Percentiles rank a stretch among this genome's conserved stretches.
Evolutionary conservation across 345 rosid genomes (phyloP).

Genomic region (Eucalyptus albens): DNA sequence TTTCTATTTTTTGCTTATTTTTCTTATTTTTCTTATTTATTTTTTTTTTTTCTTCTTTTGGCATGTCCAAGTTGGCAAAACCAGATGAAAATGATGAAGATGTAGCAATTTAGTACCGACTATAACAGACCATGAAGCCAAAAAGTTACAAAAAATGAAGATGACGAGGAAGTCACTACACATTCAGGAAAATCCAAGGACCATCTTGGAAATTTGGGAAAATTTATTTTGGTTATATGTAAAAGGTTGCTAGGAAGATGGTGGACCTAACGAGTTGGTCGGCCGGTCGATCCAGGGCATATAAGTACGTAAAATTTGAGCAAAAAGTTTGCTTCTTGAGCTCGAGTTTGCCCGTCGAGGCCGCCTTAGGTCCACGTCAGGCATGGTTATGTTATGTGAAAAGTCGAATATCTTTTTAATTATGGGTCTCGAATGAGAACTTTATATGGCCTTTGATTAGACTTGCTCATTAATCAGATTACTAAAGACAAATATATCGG

Average conservation of each 20-base stretch:
- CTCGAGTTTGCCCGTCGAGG: fast-evolving
- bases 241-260: background rate
- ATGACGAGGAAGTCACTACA: fast-evolving
- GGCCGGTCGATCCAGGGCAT: background rate
- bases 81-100: background rate
- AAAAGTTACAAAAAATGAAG: too few species aligned
- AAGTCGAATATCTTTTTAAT: background rate
- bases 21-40: too few species aligned
- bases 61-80: background rate
- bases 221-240: background rate
- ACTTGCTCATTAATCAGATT: background rate
- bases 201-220: background rate
- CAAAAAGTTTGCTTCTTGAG: background rate
- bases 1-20: too few species aligned
- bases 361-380: background rate
- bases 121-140: too few species aligned
- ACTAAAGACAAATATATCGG: fast-evolving
- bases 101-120: fast-evolving
- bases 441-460: background rate
- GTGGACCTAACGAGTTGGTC: background rate
- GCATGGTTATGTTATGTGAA: background rate
- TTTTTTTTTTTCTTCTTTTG: too few species aligned
- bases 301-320: background rate
- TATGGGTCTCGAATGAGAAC: background rate
- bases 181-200: background rate